A percentile compares a stretch with the other conserved stretches of the same genome.
These are phyloP conservation scores for Lentinula boryana DNA, from an alignment of 768 basidiomycete genomes.

Conservation along the genomic window DNA sequence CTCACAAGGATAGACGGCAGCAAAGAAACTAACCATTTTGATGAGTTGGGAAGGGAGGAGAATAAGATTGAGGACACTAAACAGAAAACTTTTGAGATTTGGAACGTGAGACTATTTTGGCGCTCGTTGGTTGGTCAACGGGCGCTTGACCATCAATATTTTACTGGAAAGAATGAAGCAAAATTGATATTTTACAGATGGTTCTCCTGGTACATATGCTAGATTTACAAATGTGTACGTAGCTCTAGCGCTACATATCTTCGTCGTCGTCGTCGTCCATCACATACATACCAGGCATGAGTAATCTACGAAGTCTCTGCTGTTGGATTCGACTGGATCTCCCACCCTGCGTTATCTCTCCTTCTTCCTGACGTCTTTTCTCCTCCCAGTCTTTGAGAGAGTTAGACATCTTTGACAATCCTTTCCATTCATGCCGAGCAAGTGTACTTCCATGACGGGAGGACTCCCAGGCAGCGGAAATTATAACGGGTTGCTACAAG, in stretches of 20 bases:
- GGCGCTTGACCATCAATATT: neutral
- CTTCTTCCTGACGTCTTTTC: conserved; percentile 28
- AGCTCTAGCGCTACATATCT: conserved; percentile 4
- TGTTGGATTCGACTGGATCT: conserved; percentile 7
- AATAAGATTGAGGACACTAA: neutral
- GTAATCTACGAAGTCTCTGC: neutral
- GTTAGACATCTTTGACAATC: conserved; percentile 64
- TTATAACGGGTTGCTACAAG: conserved; percentile 69
- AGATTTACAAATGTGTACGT: neutral
- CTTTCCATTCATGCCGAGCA: conserved; percentile 96
- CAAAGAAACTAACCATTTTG: neutral
- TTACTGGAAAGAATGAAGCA: neutral
- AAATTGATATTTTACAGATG: neutral
- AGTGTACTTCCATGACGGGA: conserved; percentile 64
- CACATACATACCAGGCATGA: conserved; percentile 15
- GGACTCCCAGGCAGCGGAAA: conserved; percentile 88
- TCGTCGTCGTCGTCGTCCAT: conserved; percentile 10
- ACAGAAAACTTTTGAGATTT: neutral
- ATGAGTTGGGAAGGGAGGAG: neutral
- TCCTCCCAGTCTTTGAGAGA: conserved; percentile 73
- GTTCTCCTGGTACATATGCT: neutral
- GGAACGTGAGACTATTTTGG: neutral
- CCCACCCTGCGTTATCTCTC: conserved; percentile 13
- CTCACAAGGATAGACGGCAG: neutral
- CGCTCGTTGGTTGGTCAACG: neutral